Evolutionary conservation across 139 green algal species (phyloP).

Genomic region (Chlamydomonas sp.): DNA sequence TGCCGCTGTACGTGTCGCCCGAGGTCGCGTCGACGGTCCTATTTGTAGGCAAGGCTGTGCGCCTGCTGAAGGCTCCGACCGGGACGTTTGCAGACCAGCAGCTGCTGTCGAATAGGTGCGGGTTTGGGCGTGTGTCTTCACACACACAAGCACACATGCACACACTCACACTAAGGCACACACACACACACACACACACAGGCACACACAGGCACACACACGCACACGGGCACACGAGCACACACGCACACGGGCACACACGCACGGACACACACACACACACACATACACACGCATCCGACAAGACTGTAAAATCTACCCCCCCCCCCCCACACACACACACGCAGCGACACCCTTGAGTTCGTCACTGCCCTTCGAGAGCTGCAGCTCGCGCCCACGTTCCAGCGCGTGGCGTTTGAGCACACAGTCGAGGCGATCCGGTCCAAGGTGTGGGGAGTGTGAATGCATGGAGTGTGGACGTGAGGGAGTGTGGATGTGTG

Average conservation of each 20-base stretch:
- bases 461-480: too few relatives aligned
- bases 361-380: constrained; percentile 33
- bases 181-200: constrained; percentile 6
- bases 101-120: constrained; percentile 33
- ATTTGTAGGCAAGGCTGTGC: constrained; percentile 79
- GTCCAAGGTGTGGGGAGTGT: constrained; percentile 44
- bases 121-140: constrained; percentile 4
- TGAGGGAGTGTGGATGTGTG: too few relatives aligned
- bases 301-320: background rate
- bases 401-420: constrained; percentile 53
- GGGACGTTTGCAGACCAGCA: constrained; percentile 27
- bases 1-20: constrained; percentile 52
- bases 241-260: too few relatives aligned
- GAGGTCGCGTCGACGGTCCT: constrained; percentile 52
- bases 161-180: background rate
- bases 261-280: too few relatives aligned
- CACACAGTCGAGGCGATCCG: constrained; percentile 51
- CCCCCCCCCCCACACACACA: background rate
- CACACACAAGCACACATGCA: background rate
- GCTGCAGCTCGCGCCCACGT: constrained; percentile 41
- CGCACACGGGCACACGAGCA: too few relatives aligned
- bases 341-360: constrained; percentile 20
- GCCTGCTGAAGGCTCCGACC: constrained; percentile 53
- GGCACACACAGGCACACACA: background rate
- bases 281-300: too few relatives aligned